Evolutionary conservation across 2,329 filamentous ascomycete species (phyloP).

Genomic region (Pseudogymnoascus sp.): DNA sequence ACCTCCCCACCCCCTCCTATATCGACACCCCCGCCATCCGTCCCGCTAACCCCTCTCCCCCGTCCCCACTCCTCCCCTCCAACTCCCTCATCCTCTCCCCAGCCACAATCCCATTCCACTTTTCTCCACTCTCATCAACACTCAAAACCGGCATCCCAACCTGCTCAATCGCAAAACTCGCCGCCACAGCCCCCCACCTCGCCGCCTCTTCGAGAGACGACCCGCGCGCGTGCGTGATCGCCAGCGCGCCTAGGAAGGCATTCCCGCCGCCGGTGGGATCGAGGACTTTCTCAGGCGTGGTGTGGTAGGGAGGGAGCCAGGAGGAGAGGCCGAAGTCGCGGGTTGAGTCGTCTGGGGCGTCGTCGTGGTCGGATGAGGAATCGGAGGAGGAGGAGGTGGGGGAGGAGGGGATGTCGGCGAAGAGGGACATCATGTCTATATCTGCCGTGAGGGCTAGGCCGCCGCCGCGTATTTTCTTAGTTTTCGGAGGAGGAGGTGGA

Average conservation of each 20-base stretch:
- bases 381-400: slow-evolving; percentile 24
- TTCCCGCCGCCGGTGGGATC: slow-evolving; percentile 95
- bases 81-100: slow-evolving; percentile 47
- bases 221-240: slow-evolving; percentile 53
- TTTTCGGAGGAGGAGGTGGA: slow-evolving; percentile 8
- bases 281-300: slow-evolving; percentile 49
- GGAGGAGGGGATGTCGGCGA: slow-evolving; percentile 46
- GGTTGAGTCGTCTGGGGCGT: slow-evolving; percentile 24
- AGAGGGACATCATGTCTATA: slow-evolving; percentile 56
- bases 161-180: slow-evolving; percentile 92
- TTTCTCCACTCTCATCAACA: slow-evolving; percentile 42
- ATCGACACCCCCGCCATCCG: not conserved
- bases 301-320: slow-evolving; percentile 77
- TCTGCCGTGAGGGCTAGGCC: slow-evolving; percentile 50
- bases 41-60: not conserved
- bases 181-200: slow-evolving; percentile 71
- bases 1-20: not conserved
- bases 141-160: slow-evolving; percentile 67
- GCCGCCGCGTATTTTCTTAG: slow-evolving; percentile 38
- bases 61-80: slow-evolving; percentile 10
- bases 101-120: slow-evolving; percentile 57
- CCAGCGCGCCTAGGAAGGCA: slow-evolving; percentile 64
- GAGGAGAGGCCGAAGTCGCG: slow-evolving; percentile 54
- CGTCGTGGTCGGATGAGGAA: slow-evolving; percentile 21
- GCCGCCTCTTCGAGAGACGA: slow-evolving; percentile 62